A percentile compares a stretch with the other conserved stretches of the same genome.
These are phyloP conservation scores for Mucor mucedo DNA, from an alignment of 371 early-diverging fungal species.

Conservation along the genomic window DNA sequence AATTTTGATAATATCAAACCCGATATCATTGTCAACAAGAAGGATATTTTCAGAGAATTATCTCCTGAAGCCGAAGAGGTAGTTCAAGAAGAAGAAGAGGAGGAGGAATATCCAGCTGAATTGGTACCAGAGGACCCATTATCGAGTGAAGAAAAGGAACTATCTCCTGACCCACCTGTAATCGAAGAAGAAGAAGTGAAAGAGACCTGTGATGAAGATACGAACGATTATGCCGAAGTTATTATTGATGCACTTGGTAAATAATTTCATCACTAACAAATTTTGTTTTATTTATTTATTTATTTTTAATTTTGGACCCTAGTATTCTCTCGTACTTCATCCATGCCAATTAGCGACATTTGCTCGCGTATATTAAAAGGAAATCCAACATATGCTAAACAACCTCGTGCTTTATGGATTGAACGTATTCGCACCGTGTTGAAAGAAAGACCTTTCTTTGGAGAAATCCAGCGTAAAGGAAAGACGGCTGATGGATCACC, in stretches of 20 bases:
- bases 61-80: slow-evolving; percentile 20
- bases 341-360: slow-evolving; percentile 57
- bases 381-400: slow-evolving; percentile 38
- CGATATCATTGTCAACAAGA: slow-evolving; percentile 5
- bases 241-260: slow-evolving; percentile 58
- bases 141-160: slow-evolving; percentile 18
- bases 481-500: slow-evolving; percentile 71
- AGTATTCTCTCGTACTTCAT: slow-evolving; percentile 55
- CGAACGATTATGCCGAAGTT: slow-evolving; percentile 43
- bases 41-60: slow-evolving; percentile 13
- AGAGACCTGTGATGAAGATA: slow-evolving; percentile 14
- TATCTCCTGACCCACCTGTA: slow-evolving; percentile 13
- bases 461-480: slow-evolving; percentile 67
- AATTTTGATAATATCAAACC: slow-evolving; percentile 4
- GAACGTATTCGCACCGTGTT: slow-evolving; percentile 42
- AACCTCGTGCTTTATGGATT: slow-evolving; percentile 43
- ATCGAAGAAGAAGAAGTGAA: slow-evolving; percentile 9
- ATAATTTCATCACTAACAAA: neutral
- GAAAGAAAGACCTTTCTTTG: slow-evolving; percentile 52
- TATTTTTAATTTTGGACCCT: neutral
- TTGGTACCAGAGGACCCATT: slow-evolving; percentile 17
- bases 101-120: slow-evolving; percentile 16
- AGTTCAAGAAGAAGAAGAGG: slow-evolving; percentile 4
- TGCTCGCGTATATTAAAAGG: slow-evolving; percentile 51
- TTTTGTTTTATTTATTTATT: neutral